Evolutionary conservation across 2,329 filamentous ascomycete species (phyloP).

Genomic region (Claviceps monticola): DNA sequence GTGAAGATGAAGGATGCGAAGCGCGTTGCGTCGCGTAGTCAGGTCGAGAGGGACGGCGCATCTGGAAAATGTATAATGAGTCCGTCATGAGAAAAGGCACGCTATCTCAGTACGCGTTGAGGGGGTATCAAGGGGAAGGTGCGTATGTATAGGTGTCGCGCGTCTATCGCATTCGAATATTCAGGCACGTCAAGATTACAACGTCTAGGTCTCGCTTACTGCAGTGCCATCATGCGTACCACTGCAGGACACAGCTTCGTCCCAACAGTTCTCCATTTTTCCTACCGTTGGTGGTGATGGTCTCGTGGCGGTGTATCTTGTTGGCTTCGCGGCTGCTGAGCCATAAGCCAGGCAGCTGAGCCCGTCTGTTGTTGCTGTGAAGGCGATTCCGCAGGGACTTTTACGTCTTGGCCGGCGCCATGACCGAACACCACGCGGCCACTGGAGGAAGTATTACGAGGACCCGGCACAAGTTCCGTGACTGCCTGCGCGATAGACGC

Average conservation of each 20-base stretch:
- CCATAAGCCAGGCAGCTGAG: constrained; percentile 36
- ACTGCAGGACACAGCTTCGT: background rate
- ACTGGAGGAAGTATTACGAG: constrained; percentile 13
- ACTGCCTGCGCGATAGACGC: constrained; percentile 61
- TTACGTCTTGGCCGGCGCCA: constrained; percentile 34
- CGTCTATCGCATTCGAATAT: too few species aligned
- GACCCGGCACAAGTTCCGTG: constrained; percentile 48
- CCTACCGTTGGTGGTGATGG: constrained; percentile 22
- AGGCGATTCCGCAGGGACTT: constrained; percentile 47
- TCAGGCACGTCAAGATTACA: too few species aligned
- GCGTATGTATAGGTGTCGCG: too few species aligned
- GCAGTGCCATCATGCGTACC: background rate
- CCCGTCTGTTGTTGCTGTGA: constrained; percentile 36
- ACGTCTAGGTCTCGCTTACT: background rate
- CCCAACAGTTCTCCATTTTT: background rate
- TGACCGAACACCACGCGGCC: constrained; percentile 9
- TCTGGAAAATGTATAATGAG: too few species aligned
- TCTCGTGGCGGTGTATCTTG: constrained; percentile 32
- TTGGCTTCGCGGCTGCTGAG: constrained; percentile 29
- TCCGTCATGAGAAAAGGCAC: too few species aligned
- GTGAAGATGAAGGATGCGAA: background rate
- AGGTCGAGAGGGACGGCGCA: too few species aligned
- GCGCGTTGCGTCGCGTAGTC: too few species aligned
- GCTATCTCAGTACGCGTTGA: too few species aligned
- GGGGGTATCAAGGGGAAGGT: too few species aligned